Evolutionary conservation across 2,329 filamentous ascomycete species (phyloP), one percentile per base, ranked within the genome.

Genomic region (Metarhizium brunneum): DNA sequence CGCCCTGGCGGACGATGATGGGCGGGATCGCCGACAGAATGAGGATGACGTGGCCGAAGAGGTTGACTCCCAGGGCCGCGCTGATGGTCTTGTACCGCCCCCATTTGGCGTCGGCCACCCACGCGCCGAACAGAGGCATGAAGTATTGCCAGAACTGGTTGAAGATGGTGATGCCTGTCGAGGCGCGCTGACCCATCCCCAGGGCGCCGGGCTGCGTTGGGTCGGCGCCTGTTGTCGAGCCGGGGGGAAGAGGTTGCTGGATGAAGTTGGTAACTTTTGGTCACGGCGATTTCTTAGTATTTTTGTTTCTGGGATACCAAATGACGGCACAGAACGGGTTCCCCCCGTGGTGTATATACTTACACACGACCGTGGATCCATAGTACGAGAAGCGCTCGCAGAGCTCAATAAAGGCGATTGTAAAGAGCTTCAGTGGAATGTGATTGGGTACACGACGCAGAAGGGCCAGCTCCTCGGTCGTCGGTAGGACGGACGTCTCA

Each of bases 351-450:
- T 11, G 13, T 40, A 16, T 40, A 16, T 20, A 48, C 45, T 48
- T n/a, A 48, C 85, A 88, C 30, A 88, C 76, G 36, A 85, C 78
- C 47, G 82, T 79, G 4, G 84, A 85, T 54, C 87, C 87, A 65
- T 90, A 90, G 79, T 89, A 91, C 16, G 84, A 86, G 71, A 88
- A 89, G 50, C 87, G 84, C 73, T 91, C 87, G 72, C 84, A 88
- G 56, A 89, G 73, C 71, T 91, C 87, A 57, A 87, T 81, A 58
- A 88, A 83, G 50, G 85, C 86, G 57, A 91, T 81, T 30, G 83
- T 84, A 71, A 83, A 90, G 56, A 85, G 80, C 54, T 77, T 73
- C 77, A 79, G 84, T 50, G 84, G 83, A 58, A 90, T 81, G 64
- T 76, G 76, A 59, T 82, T 84, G 14, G 83, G 81, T 18, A 87